These are phyloP conservation scores for Fusarium pilosicola DNA, from an alignment of 2,329 filamentous ascomycete genomes.

Conservation along the genomic window DNA sequence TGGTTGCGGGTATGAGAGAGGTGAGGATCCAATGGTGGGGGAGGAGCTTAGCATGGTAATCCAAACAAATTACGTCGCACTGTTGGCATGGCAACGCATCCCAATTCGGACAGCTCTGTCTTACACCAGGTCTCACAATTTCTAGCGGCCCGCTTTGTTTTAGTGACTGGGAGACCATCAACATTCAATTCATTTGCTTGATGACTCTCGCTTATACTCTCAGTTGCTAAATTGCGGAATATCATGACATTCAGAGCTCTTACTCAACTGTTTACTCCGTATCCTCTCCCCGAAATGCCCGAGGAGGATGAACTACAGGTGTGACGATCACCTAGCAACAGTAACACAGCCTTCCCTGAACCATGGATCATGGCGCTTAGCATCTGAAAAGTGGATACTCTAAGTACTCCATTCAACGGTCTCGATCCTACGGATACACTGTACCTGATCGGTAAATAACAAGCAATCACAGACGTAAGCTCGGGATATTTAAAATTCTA, in stretches of 20 bases:
- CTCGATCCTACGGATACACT: neutral
- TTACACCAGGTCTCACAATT: slow-evolving; percentile 20
- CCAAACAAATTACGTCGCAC: slow-evolving; percentile 39
- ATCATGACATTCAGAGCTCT: neutral
- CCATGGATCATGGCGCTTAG: slow-evolving; percentile 15
- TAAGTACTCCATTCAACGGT: neutral
- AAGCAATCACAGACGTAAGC: slow-evolving; percentile 14
- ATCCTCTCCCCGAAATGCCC: neutral
- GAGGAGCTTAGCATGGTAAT: slow-evolving; percentile 11
- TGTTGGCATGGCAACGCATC: slow-evolving; percentile 30
- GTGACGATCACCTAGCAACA: slow-evolving; percentile 17
- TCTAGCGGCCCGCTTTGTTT: slow-evolving; percentile 28
- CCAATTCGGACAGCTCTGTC: slow-evolving; percentile 4
- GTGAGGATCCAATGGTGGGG: slow-evolving; percentile 23
- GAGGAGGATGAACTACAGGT: neutral
- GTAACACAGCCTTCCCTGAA: neutral
- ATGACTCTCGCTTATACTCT: neutral
- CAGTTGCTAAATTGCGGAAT: neutral
- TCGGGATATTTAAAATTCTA: neutral
- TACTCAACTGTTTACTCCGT: neutral
- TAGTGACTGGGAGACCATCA: slow-evolving; percentile 13
- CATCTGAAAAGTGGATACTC: slow-evolving; percentile 6
- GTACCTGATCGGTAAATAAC: slow-evolving; percentile 7
- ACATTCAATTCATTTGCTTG: neutral
- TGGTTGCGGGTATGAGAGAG: slow-evolving; percentile 23